Evolutionary conservation across 176 grass and related monocot genomes (phyloP).

Genomic region (Eleusine indica): DNA sequence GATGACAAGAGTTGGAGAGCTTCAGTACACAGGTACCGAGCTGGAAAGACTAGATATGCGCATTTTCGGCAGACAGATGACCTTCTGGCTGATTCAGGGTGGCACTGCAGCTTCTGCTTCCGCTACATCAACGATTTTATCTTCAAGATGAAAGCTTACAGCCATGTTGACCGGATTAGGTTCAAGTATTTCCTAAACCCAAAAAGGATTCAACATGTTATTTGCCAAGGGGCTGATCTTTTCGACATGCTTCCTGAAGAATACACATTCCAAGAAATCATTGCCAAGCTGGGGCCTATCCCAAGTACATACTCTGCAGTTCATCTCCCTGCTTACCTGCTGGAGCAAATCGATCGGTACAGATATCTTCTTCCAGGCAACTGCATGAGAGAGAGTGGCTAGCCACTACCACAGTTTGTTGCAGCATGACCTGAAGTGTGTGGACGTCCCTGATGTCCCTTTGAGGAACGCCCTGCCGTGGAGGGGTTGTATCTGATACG

Average conservation of each 20-base stretch:
- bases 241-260: constrained; percentile 96
- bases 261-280: constrained; percentile 89
- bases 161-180: constrained; percentile 77
- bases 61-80: constrained; percentile 82
- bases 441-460: neutral
- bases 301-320: constrained; percentile 81
- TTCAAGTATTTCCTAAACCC: constrained; percentile 73
- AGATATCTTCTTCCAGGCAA: constrained; percentile 81
- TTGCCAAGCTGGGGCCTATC: constrained; percentile 38
- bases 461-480: constrained; percentile 33
- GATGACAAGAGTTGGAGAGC: constrained; percentile 88
- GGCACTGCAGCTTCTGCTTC: constrained; percentile 96
- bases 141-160: constrained; percentile 95
- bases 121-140: constrained; percentile 73
- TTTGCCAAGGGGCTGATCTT: constrained; percentile 74
- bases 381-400: constrained; percentile 75
- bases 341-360: constrained; percentile 69
- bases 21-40: constrained; percentile 72
- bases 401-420: constrained; percentile 21
- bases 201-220: constrained; percentile 77
- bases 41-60: constrained; percentile 74
- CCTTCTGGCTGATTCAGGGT: constrained; percentile 84
- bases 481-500: constrained; percentile 41
- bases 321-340: constrained; percentile 70
- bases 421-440: constrained; percentile 8